A percentile compares a stretch with the other conserved stretches of the same genome.
phyloP scores from a whole-genome alignment of 139 green algal species.

The Chlorella sp. region DNA sequence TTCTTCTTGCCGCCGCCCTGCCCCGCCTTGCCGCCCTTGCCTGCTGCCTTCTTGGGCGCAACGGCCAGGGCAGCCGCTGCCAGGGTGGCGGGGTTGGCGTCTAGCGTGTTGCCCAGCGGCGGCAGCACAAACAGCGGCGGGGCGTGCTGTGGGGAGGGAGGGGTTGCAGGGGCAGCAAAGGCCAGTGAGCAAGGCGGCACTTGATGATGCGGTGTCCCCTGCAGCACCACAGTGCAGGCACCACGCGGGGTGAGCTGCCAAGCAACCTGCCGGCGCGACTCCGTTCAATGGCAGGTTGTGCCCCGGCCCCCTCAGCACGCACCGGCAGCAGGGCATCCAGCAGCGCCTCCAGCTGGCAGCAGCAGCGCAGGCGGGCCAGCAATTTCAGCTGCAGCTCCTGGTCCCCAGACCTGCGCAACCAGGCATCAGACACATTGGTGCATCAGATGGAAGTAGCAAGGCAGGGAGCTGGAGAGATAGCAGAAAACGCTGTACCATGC shows the following conservation, averaged over 20 bases:
- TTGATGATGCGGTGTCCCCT: too few species aligned
- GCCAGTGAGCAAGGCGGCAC: neutral
- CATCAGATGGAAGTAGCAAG: too few species aligned
- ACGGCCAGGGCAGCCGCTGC: neutral
- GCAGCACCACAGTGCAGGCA: too few species aligned
- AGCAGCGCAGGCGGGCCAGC: conserved; percentile 25
- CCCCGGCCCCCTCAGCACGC: neutral
- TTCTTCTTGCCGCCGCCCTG: conserved; percentile 17
- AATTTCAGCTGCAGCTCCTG: conserved; percentile 18
- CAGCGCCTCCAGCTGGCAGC: conserved; percentile 40
- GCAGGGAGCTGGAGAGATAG: too few species aligned
- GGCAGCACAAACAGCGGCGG: conserved; percentile 25
- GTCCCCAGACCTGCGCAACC: neutral
- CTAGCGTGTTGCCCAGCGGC: conserved; percentile 16
- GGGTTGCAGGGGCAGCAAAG: neutral
- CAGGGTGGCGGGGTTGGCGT: neutral
- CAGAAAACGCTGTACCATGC: too few species aligned
- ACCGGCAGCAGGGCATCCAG: conserved; percentile 32
- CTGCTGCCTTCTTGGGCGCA: conserved; percentile 11
- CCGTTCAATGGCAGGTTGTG: too few species aligned
- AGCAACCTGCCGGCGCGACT: too few species aligned
- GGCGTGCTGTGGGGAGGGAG: neutral
- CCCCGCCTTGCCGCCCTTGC: conserved; percentile 1
- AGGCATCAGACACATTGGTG: neutral
- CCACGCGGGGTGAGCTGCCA: too few species aligned